Percentiles rank a stretch among this genome's conserved stretches.
Conservation (phyloP, 2,329 filamentous ascomycete genomes). For the Diplodia corticola region DNA sequence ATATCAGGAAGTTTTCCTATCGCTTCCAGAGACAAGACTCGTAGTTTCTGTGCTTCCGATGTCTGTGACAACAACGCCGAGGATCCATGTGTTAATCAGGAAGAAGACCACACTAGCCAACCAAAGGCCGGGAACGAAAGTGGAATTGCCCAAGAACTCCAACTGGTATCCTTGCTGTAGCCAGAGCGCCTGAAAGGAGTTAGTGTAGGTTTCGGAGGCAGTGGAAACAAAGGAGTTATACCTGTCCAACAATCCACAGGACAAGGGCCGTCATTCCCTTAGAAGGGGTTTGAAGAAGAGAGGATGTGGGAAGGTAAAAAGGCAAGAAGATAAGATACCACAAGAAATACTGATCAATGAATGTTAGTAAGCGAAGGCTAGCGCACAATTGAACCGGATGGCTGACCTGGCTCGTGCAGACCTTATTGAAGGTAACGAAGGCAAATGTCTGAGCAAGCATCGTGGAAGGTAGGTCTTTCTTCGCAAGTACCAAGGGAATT, state of each 20-base stretch:
- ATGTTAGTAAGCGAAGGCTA: not conserved
- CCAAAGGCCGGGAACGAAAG: conserved; percentile 85
- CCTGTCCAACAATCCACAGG: conserved; percentile 76
- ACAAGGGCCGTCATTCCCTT: conserved; percentile 65
- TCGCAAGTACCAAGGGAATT: conserved; percentile 74
- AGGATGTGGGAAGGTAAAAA: conserved; percentile 81
- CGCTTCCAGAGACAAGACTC: not conserved
- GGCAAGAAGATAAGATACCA: conserved; percentile 97
- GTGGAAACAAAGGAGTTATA: conserved; percentile 31
- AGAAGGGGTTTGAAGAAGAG: conserved; percentile 61
- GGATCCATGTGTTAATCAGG: conserved; percentile 79
- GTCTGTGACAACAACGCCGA: conserved; percentile 77
- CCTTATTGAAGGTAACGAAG: conserved; percentile 98
- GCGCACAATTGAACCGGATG: not conserved
- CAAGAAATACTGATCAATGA: conserved; percentile 75
- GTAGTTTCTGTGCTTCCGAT: conserved; percentile 35
- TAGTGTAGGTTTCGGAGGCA: not conserved
- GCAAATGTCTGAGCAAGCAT: conserved; percentile 97
- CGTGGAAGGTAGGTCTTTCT: conserved; percentile 75
- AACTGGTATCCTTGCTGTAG: conserved; percentile 53
- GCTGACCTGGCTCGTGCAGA: conserved; percentile 92
- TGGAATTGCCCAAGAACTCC: conserved; percentile 68
- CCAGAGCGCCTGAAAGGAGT: conserved; percentile 41
- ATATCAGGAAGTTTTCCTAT: not conserved
- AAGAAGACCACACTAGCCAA: conserved; percentile 76